Conservation (phyloP, 2,329 filamentous ascomycete species). For the Diaporthe aspalathi region DNA sequence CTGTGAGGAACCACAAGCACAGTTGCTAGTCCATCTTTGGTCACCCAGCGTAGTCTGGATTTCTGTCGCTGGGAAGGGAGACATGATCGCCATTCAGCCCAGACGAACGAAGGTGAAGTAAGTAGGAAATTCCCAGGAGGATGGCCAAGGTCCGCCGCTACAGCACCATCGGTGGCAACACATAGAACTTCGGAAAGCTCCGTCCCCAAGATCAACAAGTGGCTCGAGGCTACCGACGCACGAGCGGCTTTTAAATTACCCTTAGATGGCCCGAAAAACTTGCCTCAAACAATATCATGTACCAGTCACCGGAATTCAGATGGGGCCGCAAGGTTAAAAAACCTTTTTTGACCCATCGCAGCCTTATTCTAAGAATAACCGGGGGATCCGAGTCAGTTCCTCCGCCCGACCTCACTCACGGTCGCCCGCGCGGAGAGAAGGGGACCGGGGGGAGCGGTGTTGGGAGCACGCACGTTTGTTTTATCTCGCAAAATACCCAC, state of each 20-base stretch:
- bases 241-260: not conserved
- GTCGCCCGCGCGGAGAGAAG: not conserved
- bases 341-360: not conserved
- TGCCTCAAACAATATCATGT: not conserved
- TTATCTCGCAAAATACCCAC: not conserved
- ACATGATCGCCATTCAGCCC: not conserved
- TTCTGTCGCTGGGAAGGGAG: not conserved
- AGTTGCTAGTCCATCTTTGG: not conserved
- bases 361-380: constrained; percentile 18
- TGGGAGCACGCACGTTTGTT: not conserved
- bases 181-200: not conserved
- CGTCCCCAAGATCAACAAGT: not conserved
- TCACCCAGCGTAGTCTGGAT: not conserved
- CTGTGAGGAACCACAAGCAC: no score
- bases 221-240: not conserved
- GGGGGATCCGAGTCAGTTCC: not conserved
- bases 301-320: not conserved
- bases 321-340: not conserved
- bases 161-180: not conserved
- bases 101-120: not conserved
- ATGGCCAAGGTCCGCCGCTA: not conserved
- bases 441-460: no score
- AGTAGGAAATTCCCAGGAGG: constrained; percentile 1
- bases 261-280: not conserved
- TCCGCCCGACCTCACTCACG: not conserved